phyloP scores from a whole-genome alignment of 2,329 filamentous ascomycete genomes.

The Apiospora koreana region DNA sequence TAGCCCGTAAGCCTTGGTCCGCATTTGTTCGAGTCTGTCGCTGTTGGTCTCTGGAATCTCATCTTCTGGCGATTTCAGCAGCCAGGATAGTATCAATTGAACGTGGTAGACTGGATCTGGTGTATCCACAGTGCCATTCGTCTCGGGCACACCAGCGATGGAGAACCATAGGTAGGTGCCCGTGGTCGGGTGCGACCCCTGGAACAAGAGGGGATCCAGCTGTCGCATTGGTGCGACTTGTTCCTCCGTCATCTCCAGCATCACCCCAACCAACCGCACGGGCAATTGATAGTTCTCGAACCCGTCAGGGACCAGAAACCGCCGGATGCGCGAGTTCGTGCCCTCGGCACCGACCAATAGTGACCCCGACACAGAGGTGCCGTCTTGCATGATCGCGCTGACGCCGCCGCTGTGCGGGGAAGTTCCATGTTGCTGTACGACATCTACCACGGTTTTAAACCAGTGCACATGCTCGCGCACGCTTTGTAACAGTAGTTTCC shows the following conservation, averaged over 20 bases:
- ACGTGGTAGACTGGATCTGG: slow-evolving; percentile 42
- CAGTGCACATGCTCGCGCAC: slow-evolving; percentile 33
- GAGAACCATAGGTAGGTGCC: slow-evolving; percentile 52
- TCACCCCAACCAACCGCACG: slow-evolving; percentile 39
- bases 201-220: slow-evolving; percentile 56
- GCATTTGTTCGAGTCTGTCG: slow-evolving; percentile 41
- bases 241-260: slow-evolving; percentile 38
- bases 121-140: slow-evolving; percentile 27
- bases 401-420: slow-evolving; percentile 18
- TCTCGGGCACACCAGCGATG: slow-evolving; percentile 43
- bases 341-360: slow-evolving; percentile 44
- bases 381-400: slow-evolving; percentile 33
- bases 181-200: slow-evolving; percentile 52
- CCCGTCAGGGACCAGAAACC: slow-evolving; percentile 32
- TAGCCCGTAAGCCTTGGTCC: slow-evolving; percentile 33
- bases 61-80: slow-evolving; percentile 31
- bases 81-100: slow-evolving; percentile 47
- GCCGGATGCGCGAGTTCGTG: slow-evolving; percentile 37
- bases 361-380: slow-evolving; percentile 32
- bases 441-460: slow-evolving; percentile 29
- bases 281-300: slow-evolving; percentile 35
- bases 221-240: slow-evolving; percentile 37
- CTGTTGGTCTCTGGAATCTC: slow-evolving; percentile 34
- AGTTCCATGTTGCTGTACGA: slow-evolving; percentile 21
- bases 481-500: slow-evolving; percentile 30